A percentile compares a stretch with the other conserved stretches of the same genome.
Conservation (phyloP, 2,329 filamentous ascomycete genomes). For the Xylaria sp. region DNA sequence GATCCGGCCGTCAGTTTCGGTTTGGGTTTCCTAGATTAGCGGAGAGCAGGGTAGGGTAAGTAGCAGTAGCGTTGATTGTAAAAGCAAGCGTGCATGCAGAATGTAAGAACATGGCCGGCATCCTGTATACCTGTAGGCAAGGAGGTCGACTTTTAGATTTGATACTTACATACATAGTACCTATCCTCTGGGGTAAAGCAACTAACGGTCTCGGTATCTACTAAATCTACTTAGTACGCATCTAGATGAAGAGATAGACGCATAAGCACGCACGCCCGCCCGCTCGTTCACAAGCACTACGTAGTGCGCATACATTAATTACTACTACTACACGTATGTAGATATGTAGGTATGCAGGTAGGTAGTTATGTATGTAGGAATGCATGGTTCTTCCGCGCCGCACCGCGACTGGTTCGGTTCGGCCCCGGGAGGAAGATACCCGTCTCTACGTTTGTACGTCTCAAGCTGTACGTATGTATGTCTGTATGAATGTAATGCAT, state of each 20-base stretch:
- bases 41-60: not conserved
- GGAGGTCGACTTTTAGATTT: not conserved
- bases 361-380: not conserved
- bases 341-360: not conserved
- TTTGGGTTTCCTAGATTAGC: not conserved
- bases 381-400: conserved; percentile 10
- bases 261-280: not conserved
- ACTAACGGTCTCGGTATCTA: too few species aligned
- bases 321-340: not conserved
- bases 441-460: too few species aligned
- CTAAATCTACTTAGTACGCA: too few species aligned
- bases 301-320: not conserved
- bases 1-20: not conserved
- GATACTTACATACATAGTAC: too few species aligned
- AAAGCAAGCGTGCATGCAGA: not conserved
- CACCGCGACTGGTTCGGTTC: conserved; percentile 11
- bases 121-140: not conserved
- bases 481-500: too few species aligned
- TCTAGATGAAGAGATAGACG: too few species aligned
- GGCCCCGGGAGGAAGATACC: not conserved
- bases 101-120: not conserved
- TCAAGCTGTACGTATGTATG: not conserved
- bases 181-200: not conserved
- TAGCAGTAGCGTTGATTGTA: not conserved
- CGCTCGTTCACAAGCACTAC: not conserved